Evolutionary conservation across 805 yeast genomes (phyloP).

Genomic region (Grigorovia humatica): DNA sequence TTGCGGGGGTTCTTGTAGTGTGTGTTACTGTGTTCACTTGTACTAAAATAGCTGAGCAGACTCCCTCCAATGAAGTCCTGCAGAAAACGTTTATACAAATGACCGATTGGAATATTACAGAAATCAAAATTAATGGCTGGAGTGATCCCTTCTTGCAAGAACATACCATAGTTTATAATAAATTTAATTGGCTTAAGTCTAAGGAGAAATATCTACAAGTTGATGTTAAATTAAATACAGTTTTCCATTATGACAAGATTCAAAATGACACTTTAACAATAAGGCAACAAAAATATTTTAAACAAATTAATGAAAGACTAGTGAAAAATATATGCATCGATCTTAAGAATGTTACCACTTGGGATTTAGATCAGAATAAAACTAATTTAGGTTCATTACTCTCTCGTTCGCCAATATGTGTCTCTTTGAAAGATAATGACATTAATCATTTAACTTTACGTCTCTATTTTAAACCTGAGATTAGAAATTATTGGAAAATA

Average conservation of each 20-base stretch:
- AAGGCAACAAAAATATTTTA: conserved; percentile 7
- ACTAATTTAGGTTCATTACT: conserved; percentile 11
- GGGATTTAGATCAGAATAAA: conserved; percentile 8
- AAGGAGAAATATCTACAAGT: conserved; percentile 15
- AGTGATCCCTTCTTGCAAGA: neutral
- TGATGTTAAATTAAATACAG: conserved; percentile 7
- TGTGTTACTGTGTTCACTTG: neutral
- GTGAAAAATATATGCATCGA: conserved; percentile 17
- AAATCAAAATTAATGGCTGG: conserved; percentile 25
- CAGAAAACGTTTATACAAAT: conserved; percentile 11
- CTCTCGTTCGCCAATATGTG: conserved; percentile 16
- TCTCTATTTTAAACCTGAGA: conserved; percentile 18
- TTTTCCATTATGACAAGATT: conserved; percentile 10
- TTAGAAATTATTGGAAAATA: conserved; percentile 16
- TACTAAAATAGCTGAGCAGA: neutral
- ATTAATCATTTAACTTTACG: conserved; percentile 16
- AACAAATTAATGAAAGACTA: conserved; percentile 12
- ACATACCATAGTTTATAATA: neutral
- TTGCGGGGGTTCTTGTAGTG: neutral
- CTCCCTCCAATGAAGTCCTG: conserved; percentile 8
- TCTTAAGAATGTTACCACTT: conserved; percentile 20
- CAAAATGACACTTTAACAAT: conserved; percentile 1
- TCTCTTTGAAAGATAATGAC: conserved; percentile 14
- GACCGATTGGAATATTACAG: conserved; percentile 14
- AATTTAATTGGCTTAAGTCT: conserved; percentile 10